phyloP scores from a whole-genome alignment of 2,329 filamentous ascomycete genomes.

The Xylariaceae sp. region DNA sequence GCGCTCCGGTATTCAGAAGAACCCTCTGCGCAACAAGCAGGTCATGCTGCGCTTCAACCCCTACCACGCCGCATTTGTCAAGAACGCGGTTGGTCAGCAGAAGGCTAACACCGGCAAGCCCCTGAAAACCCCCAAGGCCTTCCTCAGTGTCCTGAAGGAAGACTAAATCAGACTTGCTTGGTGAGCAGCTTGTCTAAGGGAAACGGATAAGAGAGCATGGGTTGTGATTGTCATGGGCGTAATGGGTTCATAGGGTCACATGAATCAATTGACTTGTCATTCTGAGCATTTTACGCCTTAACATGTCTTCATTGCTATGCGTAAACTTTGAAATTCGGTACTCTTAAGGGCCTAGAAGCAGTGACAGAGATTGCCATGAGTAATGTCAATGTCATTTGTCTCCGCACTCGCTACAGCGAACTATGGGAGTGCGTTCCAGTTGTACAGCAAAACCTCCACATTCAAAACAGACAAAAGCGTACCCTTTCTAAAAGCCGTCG shows the following conservation, averaged over 20 bases:
- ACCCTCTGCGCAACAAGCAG: conserved; percentile 99
- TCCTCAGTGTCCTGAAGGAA: conserved; percentile 42
- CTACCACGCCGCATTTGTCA: conserved; percentile 88
- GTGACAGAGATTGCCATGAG: no score
- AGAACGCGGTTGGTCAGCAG: conserved; percentile 81
- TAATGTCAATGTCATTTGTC: not conserved
- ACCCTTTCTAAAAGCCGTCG: no score
- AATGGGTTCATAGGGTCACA: conserved; percentile 44
- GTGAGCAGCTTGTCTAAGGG: conserved; percentile 45
- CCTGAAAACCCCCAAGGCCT: conserved; percentile 42
- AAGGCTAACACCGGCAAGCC: conserved; percentile 70
- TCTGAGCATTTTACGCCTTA: conserved; percentile 33
- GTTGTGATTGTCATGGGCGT: conserved; percentile 42
- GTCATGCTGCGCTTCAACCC: conserved; percentile 98
- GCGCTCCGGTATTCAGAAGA: conserved; percentile 94
- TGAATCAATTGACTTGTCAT: conserved; percentile 44
- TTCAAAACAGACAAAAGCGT: no score
- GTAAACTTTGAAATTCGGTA: not conserved
- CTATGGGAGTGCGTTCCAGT: no score
- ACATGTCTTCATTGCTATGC: not conserved
- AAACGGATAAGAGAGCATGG: conserved; percentile 32
- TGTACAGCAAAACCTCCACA: no score
- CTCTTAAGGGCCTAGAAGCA: not conserved
- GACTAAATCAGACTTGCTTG: conserved; percentile 43
- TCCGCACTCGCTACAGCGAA: no score